Evolutionary conservation across 2,329 filamentous ascomycete genomes (phyloP).

Genomic region (Pseudonectria buxi): DNA sequence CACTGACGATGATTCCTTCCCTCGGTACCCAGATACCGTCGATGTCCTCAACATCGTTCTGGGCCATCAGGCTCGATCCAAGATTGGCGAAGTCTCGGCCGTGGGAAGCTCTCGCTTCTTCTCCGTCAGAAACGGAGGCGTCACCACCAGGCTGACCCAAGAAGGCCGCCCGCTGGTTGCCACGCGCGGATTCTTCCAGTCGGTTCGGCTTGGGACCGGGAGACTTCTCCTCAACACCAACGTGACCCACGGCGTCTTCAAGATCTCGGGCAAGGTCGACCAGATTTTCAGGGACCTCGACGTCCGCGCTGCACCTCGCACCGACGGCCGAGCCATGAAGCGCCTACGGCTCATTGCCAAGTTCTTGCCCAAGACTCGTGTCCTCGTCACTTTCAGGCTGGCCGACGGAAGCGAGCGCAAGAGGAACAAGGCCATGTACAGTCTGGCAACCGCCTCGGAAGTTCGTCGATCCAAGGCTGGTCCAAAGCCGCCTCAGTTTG

Average conservation of each 20-base stretch:
- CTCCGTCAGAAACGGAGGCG: constrained; percentile 28
- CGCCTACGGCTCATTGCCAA: constrained; percentile 27
- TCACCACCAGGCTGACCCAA: constrained; percentile 20
- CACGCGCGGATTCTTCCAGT: constrained; percentile 50
- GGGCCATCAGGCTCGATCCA: constrained; percentile 35
- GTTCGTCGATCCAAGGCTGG: constrained; percentile 8
- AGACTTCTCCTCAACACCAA: constrained; percentile 50
- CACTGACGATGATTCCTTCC: constrained; percentile 33
- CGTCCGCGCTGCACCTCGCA: constrained; percentile 7
- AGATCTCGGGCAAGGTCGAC: constrained; percentile 28
- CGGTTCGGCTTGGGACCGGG: constrained; percentile 46
- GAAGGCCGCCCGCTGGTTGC: constrained; percentile 31
- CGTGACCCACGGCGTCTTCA: constrained; percentile 48
- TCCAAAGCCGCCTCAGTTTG: constrained; percentile 18
- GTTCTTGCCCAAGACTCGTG: constrained; percentile 33
- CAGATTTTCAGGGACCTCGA: constrained; percentile 26
- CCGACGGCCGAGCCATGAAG: constrained; percentile 4
- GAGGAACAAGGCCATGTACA: constrained; percentile 23
- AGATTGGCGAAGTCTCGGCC: constrained; percentile 27
- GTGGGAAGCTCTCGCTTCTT: constrained; percentile 46
- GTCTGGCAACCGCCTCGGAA: constrained; percentile 21
- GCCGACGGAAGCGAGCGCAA: constrained; percentile 26
- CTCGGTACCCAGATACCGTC: constrained; percentile 41
- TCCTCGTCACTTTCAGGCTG: constrained; percentile 25
- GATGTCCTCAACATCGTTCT: constrained; percentile 48